Conservation (phyloP, 768 basidiomycete genomes). For the Rhodotorula diobovata region DNA sequence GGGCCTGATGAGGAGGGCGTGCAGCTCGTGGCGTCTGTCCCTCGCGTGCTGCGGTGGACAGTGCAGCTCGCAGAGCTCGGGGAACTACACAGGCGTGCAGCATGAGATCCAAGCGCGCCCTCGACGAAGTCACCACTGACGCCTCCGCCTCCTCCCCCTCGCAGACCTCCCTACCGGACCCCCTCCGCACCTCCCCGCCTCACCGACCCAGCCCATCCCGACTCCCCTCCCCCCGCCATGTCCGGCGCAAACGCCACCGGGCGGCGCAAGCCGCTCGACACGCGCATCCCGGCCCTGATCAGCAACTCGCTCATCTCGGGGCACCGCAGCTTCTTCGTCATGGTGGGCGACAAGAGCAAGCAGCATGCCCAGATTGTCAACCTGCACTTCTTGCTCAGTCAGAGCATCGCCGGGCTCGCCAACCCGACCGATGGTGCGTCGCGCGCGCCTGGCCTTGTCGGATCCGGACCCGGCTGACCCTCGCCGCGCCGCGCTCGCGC, state of each 20-base stretch:
- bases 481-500: background rate
- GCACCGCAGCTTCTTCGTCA: conserved; percentile 88
- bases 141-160: background rate
- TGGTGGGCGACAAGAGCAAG: conserved; percentile 88
- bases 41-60: too few species aligned
- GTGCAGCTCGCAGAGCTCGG: too few species aligned
- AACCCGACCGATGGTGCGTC: conserved; percentile 38
- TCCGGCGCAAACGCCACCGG: conserved; percentile 25
- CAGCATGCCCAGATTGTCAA: conserved; percentile 94
- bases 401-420: conserved; percentile 53
- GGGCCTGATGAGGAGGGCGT: background rate
- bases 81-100: background rate
- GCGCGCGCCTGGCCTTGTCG: background rate
- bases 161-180: background rate
- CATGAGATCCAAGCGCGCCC: too few species aligned
- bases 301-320: conserved; percentile 23
- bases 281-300: conserved; percentile 37
- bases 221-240: conserved; percentile 4
- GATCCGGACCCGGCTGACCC: background rate
- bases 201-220: too few species aligned
- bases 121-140: too few species aligned
- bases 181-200: background rate
- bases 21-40: too few species aligned
- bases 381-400: conserved; percentile 87
- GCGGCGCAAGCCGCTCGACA: conserved; percentile 29